Evolutionary conservation across 495 filamentous ascomycete species (phyloP), one percentile per base, ranked within the genome.

Genomic region (Xylaria venustula): DNA sequence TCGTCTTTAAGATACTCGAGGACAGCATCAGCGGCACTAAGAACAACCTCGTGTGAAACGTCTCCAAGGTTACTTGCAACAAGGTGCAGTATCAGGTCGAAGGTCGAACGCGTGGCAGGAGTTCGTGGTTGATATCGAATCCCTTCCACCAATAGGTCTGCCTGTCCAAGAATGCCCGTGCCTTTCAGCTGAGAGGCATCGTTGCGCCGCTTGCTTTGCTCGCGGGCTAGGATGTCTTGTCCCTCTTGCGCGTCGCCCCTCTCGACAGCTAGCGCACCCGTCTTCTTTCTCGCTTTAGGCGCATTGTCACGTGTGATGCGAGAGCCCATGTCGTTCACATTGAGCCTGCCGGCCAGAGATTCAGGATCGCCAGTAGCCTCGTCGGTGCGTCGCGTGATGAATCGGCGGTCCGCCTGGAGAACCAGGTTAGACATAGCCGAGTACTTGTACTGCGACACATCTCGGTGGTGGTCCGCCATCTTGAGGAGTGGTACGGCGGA

Each of bases 401-500:
- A 98, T 71, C 95, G 88, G 77, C 91, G 88, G 81, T 99, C 94
- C 79, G 92, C 93, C 88, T 97, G 93, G 85, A 97, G 91, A 73
- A 99, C 94, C 91, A 99, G 87, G 87, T 99, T 99, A 81, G 94
- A 98, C 94, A 99, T 99, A 74, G 92, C 93, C 87, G 91, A 90
- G 84, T 99, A 99, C 77, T 99, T 99, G 83, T 97, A 99, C 79
- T 97, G 93, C 68, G 90, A 93, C 54, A 96, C 88, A 87, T 93
- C 89, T 74, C 80, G 79, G 80, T 92, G 83, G 66, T 87, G 88
- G 82, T 97, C 92, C 74, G 90, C 85, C 92, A 95, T 95, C 60
- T 40, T 30, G 26, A 47, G 48, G 22, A 75, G 88, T 37, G 37
- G 47, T 40, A 54, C 28, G 4, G 28, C 3, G 15, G 57, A 26